These are phyloP conservation scores for Tripterygium wilfordii DNA, from an alignment of 177 flowering plant species.

Conservation along the genomic window DNA sequence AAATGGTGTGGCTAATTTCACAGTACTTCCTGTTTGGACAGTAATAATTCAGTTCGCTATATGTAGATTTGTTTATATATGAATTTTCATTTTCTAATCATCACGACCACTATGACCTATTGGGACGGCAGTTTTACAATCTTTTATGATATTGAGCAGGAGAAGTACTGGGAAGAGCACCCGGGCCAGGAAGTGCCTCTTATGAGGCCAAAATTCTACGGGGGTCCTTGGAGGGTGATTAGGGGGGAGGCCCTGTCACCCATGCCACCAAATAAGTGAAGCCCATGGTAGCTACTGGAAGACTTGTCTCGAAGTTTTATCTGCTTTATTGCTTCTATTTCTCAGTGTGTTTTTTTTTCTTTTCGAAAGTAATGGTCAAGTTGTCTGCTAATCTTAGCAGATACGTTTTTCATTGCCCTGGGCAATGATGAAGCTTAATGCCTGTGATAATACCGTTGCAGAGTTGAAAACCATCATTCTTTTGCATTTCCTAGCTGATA, in stretches of 20 bases:
- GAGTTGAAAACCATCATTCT: too few species aligned
- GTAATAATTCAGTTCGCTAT: too few species aligned
- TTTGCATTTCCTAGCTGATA: too few species aligned
- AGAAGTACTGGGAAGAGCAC: slow-evolving; percentile 91
- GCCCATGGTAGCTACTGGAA: neutral
- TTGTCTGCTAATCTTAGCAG: too few species aligned
- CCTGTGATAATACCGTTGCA: too few species aligned
- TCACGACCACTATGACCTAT: neutral
- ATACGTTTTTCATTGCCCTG: too few species aligned
- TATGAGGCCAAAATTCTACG: slow-evolving; percentile 72
- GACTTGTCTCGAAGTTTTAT: neutral
- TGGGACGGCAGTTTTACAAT: neutral
- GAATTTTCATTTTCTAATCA: too few species aligned
- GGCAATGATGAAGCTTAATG: too few species aligned
- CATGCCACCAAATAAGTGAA: slow-evolving; percentile 25
- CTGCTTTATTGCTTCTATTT: neutral
- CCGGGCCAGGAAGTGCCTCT: slow-evolving; percentile 80
- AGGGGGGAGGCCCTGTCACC: slow-evolving; percentile 47
- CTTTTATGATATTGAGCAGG: slow-evolving; percentile 41
- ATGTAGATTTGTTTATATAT: neutral
- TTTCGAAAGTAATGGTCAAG: too few species aligned
- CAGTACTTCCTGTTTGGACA: too few species aligned
- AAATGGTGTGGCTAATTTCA: too few species aligned
- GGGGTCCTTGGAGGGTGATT: slow-evolving; percentile 77
- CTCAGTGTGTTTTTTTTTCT: too few species aligned